Conservation (phyloP, 441 rosid species). For the Eugenia klotzschiana region DNA sequence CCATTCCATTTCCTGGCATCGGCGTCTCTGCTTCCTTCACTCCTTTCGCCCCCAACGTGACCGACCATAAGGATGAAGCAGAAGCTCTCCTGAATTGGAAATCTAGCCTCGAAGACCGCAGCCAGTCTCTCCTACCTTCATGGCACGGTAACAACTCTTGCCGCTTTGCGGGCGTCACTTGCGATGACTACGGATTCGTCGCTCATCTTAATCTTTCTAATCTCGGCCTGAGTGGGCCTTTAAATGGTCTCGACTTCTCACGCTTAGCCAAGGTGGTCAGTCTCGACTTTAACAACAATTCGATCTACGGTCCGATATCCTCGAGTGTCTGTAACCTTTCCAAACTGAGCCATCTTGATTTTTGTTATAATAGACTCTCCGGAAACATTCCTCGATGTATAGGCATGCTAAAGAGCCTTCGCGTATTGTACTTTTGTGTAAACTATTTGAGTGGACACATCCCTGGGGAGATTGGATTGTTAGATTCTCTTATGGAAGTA, state of each 20-base stretch:
- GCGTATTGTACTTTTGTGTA: no score
- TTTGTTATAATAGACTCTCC: not conserved
- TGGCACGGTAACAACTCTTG: not conserved
- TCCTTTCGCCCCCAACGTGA: not conserved
- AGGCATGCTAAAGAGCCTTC: no score
- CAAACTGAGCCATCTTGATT: not conserved
- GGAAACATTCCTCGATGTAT: no score
- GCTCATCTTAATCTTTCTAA: not conserved
- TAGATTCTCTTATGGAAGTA: not conserved
- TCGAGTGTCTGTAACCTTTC: not conserved
- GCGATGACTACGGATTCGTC: not conserved
- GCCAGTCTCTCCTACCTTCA: not conserved
- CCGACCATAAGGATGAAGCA: not conserved
- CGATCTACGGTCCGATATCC: not conserved
- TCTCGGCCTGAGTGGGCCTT: not conserved
- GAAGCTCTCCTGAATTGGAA: not conserved
- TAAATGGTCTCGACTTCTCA: not conserved
- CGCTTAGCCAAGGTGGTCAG: not conserved
- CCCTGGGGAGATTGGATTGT: not conserved
- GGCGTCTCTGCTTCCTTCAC: not conserved
- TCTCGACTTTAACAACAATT: not conserved
- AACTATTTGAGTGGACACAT: not conserved
- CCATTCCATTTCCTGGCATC: not conserved
- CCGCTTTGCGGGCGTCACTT: not conserved
- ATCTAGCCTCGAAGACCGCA: not conserved